Evolutionary conservation across 805 yeast species (phyloP).

Genomic region (Pichia paraexigua): DNA sequence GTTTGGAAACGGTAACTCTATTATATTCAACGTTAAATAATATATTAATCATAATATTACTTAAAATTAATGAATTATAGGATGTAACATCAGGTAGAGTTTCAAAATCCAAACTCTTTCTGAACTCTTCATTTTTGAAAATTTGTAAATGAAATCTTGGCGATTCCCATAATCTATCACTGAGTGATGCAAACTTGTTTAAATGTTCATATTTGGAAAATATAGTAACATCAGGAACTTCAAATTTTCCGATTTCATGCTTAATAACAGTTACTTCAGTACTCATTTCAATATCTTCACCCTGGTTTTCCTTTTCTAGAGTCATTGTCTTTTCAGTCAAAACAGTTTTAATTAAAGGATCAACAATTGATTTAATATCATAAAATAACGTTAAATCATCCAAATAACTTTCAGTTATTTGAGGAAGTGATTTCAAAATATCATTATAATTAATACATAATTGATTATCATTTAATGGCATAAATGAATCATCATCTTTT

Average conservation of each 20-base stretch:
- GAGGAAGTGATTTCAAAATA: slow-evolving; percentile 23
- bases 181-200: slow-evolving; percentile 32
- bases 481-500: slow-evolving; percentile 28
- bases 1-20: slow-evolving; percentile 78
- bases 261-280: slow-evolving; percentile 13
- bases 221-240: slow-evolving; percentile 30
- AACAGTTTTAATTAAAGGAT: slow-evolving; percentile 13
- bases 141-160: slow-evolving; percentile 58
- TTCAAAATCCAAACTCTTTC: slow-evolving; percentile 35
- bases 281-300: not conserved
- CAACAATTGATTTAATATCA: slow-evolving; percentile 23
- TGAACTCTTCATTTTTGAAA: slow-evolving; percentile 38
- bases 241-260: slow-evolving; percentile 20
- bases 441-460: not conserved
- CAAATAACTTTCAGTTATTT: slow-evolving; percentile 37
- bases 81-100: slow-evolving; percentile 54
- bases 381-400: slow-evolving; percentile 37
- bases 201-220: slow-evolving; percentile 27
- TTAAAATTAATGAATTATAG: slow-evolving; percentile 53
- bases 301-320: slow-evolving; percentile 4
- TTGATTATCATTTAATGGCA: slow-evolving; percentile 25
- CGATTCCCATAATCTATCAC: slow-evolving; percentile 60
- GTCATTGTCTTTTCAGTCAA: slow-evolving; percentile 6
- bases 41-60: slow-evolving; percentile 69
- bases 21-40: slow-evolving; percentile 81